Conservation (phyloP, 768 basidiomycete genomes). For the Phaffia australis region DNA sequence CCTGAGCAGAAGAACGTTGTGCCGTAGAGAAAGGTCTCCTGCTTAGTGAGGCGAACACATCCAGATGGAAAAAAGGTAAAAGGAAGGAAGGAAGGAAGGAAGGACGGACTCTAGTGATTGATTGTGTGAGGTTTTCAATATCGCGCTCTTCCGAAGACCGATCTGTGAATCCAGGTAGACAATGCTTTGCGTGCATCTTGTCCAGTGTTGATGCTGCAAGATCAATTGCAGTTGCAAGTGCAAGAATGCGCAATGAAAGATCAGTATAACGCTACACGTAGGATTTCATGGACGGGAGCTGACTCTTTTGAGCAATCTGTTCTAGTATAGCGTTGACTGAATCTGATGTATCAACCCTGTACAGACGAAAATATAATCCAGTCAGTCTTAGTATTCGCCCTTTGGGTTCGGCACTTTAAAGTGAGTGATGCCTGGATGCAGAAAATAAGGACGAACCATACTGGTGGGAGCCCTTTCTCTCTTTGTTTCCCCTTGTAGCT, state of each 20-base stretch:
- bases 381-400: background rate
- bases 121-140: constrained; percentile 71
- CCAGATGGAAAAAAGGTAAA: background rate
- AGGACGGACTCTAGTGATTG: constrained; percentile 73
- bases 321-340: constrained; percentile 71
- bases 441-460: constrained; percentile 52
- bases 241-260: background rate
- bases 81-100: background rate
- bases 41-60: background rate
- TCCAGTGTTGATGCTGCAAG: constrained; percentile 70
- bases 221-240: background rate
- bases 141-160: constrained; percentile 85
- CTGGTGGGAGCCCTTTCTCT: constrained; percentile 54
- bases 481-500: constrained; percentile 31
- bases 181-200: constrained; percentile 91
- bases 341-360: constrained; percentile 84
- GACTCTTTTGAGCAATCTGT: constrained; percentile 66
- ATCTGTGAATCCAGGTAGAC: constrained; percentile 92
- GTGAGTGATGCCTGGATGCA: constrained; percentile 1
- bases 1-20: constrained; percentile 46
- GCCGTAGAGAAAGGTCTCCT: constrained; percentile 2
- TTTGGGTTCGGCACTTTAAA: constrained; percentile 22
- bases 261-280: background rate
- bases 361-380: background rate
- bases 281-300: constrained; percentile 32